Evolutionary conservation across 805 yeast genomes (phyloP).

Genomic region (Ogataea nitratoaversa): DNA sequence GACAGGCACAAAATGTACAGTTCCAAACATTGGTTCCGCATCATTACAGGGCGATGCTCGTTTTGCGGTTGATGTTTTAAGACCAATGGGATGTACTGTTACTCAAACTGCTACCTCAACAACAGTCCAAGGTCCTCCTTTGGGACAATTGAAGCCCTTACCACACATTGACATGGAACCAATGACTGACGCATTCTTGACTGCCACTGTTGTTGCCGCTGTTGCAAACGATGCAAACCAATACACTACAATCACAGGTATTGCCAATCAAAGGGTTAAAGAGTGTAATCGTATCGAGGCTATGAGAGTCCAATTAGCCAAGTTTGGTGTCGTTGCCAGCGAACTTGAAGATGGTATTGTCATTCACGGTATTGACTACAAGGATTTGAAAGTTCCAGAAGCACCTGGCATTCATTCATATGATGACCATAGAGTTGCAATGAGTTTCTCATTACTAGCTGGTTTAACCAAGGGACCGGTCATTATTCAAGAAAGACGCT

Average conservation of each 20-base stretch:
- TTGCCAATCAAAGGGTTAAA: constrained; percentile 96
- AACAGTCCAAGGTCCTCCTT: constrained; percentile 85
- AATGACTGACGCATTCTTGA: constrained; percentile 97
- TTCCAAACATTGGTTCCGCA: constrained; percentile 89
- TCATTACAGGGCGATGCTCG: constrained; percentile 97
- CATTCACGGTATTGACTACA: constrained; percentile 62
- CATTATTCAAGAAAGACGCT: constrained; percentile 76
- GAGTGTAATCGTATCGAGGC: constrained; percentile 96
- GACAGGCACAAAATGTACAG: constrained; percentile 87
- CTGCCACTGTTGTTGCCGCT: constrained; percentile 98
- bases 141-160: constrained; percentile 65
- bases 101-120: constrained; percentile 80
- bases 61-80: constrained; percentile 88
- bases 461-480: constrained; percentile 61
- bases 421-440: constrained; percentile 97
- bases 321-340: constrained; percentile 81
- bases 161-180: constrained; percentile 94
- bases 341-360: constrained; percentile 93
- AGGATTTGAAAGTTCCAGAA: constrained; percentile 52
- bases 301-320: constrained; percentile 82
- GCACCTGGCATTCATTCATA: constrained; percentile 66
- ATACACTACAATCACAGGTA: constrained; percentile 82
- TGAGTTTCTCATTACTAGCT: constrained; percentile 89
- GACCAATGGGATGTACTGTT: constrained; percentile 93
- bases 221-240: constrained; percentile 51